Base-by-base conservation (phyloP, 83 land plant species). In the Larix sibirica region DNA sequence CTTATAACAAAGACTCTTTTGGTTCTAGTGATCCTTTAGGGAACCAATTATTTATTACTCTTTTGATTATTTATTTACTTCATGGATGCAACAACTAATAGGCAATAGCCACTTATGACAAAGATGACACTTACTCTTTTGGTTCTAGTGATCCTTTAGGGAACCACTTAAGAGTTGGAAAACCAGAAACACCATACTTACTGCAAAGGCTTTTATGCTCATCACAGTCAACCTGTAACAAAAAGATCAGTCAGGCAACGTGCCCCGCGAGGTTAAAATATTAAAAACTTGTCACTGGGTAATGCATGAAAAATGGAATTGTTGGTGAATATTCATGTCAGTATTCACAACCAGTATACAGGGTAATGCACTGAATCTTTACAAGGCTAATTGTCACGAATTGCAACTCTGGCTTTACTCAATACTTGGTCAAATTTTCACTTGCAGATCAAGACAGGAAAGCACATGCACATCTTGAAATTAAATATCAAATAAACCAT, bases 81-180 rank as follows among this genome's bases (percentile, higher is more conserved):
- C 44, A 5, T 13, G 31, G 21, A 47, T 44, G 3, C 77, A 73
- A 12, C 23, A 7, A 42, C 12, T n/a, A 40, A 73, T 18, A 2
- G 10, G 56, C 3, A 8, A 8, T 74, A 44, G 16, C 44, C 13
- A 23, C 31, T 74, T 42, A 14, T 42, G 77, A 0, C 77, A 42
- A 44, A 74, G 12, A 2, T 8, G 60, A 4, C 23, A 87, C 95
- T 90, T 78, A 97, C 99, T 96, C 95, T 88, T 95, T 95, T 59
- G 99, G 97, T 61, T 95, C 96, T 88, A 94, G 81, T 42, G 99
- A 96, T 5, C 96, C 96, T 84, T 94, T 91, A 31, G 99, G 98
- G 80, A 97, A 97, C 99, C 99, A 97, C 83, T 97, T 92, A 62
- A 97, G 89, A 26, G 99, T 97, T 23, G 99, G 99, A 87, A 92